Conservation (phyloP, 2,329 filamentous ascomycete species). For the Capronia americana region DNA sequence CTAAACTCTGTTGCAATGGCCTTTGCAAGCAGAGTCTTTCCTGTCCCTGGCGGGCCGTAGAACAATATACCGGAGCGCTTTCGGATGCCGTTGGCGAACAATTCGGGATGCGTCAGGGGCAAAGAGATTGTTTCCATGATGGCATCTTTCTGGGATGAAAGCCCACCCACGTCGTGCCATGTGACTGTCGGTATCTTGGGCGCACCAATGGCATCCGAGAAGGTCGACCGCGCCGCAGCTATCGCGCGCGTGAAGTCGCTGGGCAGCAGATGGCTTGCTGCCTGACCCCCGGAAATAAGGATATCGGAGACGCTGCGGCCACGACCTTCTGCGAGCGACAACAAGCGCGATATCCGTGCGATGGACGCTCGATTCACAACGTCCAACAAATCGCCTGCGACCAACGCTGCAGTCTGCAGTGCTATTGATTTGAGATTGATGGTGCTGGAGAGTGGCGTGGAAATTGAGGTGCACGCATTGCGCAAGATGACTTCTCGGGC, state of each 20-base stretch:
- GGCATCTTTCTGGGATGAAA: slow-evolving; percentile 95
- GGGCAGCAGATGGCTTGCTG: slow-evolving; percentile 78
- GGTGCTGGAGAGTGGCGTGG: slow-evolving; percentile 77
- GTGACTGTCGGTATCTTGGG: slow-evolving; percentile 97
- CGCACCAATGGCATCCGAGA: slow-evolving; percentile 94
- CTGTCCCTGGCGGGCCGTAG: slow-evolving; percentile 88
- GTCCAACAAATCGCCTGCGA: slow-evolving; percentile 91
- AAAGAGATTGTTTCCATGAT: slow-evolving; percentile 96
- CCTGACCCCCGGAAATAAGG: slow-evolving; percentile 82
- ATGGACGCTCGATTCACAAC: slow-evolving; percentile 89
- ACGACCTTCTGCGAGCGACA: slow-evolving; percentile 65
- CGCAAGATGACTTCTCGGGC: slow-evolving; percentile 88
- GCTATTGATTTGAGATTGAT: slow-evolving; percentile 86
- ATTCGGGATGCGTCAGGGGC: slow-evolving; percentile 85
- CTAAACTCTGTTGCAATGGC: slow-evolving; percentile 93
- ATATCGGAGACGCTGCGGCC: slow-evolving; percentile 64
- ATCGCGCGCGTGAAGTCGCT: slow-evolving; percentile 91
- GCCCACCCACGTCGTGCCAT: slow-evolving; percentile 94
- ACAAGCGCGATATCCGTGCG: slow-evolving; percentile 76
- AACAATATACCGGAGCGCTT: slow-evolving; percentile 93
- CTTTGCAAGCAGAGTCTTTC: slow-evolving; percentile 90
- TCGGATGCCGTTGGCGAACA: slow-evolving; percentile 98
- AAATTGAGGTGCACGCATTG: slow-evolving; percentile 76
- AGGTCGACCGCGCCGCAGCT: slow-evolving; percentile 94
- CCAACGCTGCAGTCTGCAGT: slow-evolving; percentile 92